Evolutionary conservation across 176 grass and related monocot species (phyloP).

Genomic region (Triticum dicoccoides): DNA sequence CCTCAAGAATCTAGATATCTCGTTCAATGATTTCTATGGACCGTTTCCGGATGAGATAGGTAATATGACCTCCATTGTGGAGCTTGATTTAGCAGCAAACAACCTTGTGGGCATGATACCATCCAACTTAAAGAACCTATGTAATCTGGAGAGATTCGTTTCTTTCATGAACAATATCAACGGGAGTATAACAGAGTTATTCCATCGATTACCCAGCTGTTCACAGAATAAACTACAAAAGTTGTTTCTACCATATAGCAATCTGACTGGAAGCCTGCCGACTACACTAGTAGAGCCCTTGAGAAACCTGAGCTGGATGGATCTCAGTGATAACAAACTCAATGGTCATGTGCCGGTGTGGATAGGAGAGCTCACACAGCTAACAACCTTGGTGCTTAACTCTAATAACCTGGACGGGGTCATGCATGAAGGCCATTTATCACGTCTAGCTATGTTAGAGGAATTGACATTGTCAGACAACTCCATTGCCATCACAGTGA

Average conservation of each 20-base stretch:
- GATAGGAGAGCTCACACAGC: not conserved
- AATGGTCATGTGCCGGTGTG: not conserved
- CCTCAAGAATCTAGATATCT: not conserved
- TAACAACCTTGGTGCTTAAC: not conserved
- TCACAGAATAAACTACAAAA: no score
- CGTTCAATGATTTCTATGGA: rapidly evolving
- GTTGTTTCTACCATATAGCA: not conserved
- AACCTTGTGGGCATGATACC: not conserved
- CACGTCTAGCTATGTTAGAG: not conserved
- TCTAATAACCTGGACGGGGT: not conserved
- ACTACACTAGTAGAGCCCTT: not conserved
- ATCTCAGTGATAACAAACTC: not conserved
- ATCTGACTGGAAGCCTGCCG: conserved; percentile 13
- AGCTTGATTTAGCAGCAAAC: not conserved
- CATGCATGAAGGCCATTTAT: not conserved
- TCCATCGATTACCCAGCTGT: no score
- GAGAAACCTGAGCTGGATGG: not conserved
- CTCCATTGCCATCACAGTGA: not conserved
- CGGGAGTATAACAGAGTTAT: no score
- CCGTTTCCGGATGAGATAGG: not conserved
- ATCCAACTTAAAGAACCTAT: not conserved
- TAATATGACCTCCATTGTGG: not conserved
- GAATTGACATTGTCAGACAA: not conserved
- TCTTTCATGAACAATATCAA: not conserved
- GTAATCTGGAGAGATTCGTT: not conserved